phyloP scores from a whole-genome alignment of 2,329 filamentous ascomycete genomes.

The Hymenoscyphus salicellus region DNA sequence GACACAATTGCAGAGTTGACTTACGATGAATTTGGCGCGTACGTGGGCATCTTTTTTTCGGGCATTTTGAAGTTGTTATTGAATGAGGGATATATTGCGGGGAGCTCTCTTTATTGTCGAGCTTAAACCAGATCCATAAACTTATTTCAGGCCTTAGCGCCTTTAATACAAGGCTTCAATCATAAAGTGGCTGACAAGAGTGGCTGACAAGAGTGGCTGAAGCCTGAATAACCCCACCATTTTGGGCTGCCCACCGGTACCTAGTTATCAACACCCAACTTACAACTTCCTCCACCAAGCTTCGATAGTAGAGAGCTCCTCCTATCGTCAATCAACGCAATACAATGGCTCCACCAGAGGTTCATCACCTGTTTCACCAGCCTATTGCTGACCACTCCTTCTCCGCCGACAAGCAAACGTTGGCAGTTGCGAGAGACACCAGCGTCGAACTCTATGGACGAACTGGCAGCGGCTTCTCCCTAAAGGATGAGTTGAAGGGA shows the following conservation, averaged over 20 bases:
- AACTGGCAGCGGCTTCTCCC: conserved; percentile 69
- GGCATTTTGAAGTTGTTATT: conserved; percentile 13
- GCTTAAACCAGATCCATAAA: not conserved
- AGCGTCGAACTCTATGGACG: conserved; percentile 82
- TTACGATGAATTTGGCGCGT: conserved; percentile 73
- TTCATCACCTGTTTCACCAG: conserved; percentile 94
- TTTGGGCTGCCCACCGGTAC: not conserved
- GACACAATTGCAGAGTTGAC: conserved; percentile 34
- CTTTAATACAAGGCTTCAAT: not conserved
- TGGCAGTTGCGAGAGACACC: conserved; percentile 89
- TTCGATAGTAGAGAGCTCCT: conserved; percentile 97
- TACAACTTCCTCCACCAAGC: conserved; percentile 2
- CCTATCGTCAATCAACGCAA: conserved; percentile 60
- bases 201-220: no score
- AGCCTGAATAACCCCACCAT: not conserved
- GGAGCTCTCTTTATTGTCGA: not conserved
- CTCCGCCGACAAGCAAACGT: conserved; percentile 81
- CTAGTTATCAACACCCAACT: not conserved
- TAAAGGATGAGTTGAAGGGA: conserved; percentile 93
- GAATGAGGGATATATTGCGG: conserved; percentile 6
- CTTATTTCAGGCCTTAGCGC: not conserved
- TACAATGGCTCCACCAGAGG: conserved; percentile 79
- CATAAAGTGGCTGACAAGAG: no score
- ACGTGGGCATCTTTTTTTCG: conserved; percentile 48
- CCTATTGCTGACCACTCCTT: conserved; percentile 98